Evolutionary conservation across 345 rosid species (phyloP).

Genomic region (Garcia nutans): DNA sequence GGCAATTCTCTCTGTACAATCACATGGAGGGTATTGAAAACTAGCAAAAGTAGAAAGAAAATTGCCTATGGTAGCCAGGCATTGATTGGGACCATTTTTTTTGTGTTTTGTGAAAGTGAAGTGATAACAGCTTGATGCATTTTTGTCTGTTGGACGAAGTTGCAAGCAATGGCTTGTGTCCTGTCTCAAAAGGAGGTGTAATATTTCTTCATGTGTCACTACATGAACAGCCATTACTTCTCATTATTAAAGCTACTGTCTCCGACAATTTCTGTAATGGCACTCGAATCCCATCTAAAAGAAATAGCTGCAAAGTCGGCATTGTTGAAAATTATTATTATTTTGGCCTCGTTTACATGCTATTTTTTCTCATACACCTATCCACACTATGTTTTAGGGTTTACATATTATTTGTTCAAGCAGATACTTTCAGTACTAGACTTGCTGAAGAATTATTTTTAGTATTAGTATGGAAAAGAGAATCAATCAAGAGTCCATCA

Average conservation of each 20-base stretch:
- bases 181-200: background rate
- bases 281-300: background rate
- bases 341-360: background rate
- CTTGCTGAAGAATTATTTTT: too few species aligned
- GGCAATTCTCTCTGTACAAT: background rate
- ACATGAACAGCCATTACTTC: background rate
- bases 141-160: conserved; percentile 16
- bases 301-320: background rate
- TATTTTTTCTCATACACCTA: too few species aligned
- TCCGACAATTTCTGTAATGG: conserved; percentile 13
- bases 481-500: too few species aligned
- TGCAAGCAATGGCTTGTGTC: background rate
- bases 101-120: background rate
- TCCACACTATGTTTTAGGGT: too few species aligned
- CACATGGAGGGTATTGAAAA: background rate
- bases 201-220: background rate
- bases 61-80: background rate
- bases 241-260: background rate
- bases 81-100: conserved; percentile 2
- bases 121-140: background rate
- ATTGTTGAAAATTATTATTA: background rate
- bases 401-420: too few species aligned
- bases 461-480: too few species aligned
- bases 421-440: too few species aligned
- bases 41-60: background rate